Conservation (phyloP, 169 alveolate genomes). For the Plasmodium yoelii region DNA sequence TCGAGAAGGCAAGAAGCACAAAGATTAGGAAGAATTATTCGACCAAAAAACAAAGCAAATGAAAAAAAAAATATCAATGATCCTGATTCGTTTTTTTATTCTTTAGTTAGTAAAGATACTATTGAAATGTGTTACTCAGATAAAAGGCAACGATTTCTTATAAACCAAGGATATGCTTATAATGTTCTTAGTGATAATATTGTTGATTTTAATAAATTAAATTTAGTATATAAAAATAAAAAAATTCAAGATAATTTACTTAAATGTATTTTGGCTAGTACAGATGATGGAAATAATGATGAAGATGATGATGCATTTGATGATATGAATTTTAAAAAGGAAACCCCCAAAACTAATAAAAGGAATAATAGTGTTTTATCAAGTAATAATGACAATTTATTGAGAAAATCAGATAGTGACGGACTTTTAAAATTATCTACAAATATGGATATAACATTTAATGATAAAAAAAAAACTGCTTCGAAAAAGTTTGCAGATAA, state of each 20-base stretch:
- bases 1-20: slow-evolving; percentile 99
- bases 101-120: slow-evolving; percentile 97
- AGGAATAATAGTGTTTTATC: slow-evolving; percentile 1
- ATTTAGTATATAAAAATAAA: slow-evolving; percentile 79
- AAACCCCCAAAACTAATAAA: slow-evolving; percentile 30
- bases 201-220: slow-evolving; percentile 80
- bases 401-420: slow-evolving; percentile 66
- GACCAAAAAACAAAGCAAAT: slow-evolving; percentile 95
- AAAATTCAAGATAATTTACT: slow-evolving; percentile 83
- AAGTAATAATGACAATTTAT: slow-evolving; percentile 25
- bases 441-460: slow-evolving; percentile 64
- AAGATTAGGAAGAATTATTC: slow-evolving; percentile 98
- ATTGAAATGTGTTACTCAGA: slow-evolving; percentile 97
- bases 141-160: slow-evolving; percentile 97
- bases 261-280: slow-evolving; percentile 79
- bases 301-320: slow-evolving; percentile 81
- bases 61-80: slow-evolving; percentile 84
- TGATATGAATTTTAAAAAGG: slow-evolving; percentile 51
- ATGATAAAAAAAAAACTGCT: slow-evolving; percentile 68
- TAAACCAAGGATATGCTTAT: slow-evolving; percentile 94
- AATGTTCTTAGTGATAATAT: slow-evolving; percentile 84
- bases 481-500: slow-evolving; percentile 71
- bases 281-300: slow-evolving; percentile 83
- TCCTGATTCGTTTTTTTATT: slow-evolving; percentile 96
- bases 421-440: slow-evolving; percentile 77